phyloP scores from a whole-genome alignment of 768 basidiomycete genomes.

The Xanthoconium stramineum region DNA sequence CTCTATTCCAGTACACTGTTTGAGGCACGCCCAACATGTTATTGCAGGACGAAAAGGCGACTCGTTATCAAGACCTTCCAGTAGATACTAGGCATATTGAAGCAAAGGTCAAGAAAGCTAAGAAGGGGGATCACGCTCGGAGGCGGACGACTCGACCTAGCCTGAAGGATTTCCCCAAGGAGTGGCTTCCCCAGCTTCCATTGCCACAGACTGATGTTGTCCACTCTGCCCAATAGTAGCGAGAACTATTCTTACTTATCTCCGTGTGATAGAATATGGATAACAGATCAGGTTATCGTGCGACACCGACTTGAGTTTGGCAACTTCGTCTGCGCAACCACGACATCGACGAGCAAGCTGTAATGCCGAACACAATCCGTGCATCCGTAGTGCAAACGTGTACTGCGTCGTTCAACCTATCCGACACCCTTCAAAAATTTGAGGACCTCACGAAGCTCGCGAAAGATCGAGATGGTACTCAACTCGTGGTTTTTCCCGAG shows the following conservation, averaged over 20 bases:
- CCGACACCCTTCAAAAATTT: slow-evolving; percentile 48
- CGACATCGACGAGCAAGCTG: background rate
- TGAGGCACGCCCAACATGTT: slow-evolving; percentile 12
- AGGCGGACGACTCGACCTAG: slow-evolving; percentile 58
- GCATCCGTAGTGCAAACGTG: slow-evolving; percentile 55
- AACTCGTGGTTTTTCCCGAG: slow-evolving; percentile 56
- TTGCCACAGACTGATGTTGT: slow-evolving; percentile 1
- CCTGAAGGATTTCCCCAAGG: slow-evolving; percentile 76
- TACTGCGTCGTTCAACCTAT: slow-evolving; percentile 43
- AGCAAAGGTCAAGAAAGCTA: slow-evolving; percentile 68
- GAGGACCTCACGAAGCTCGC: slow-evolving; percentile 44
- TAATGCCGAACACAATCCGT: slow-evolving; percentile 35
- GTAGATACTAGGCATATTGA: slow-evolving; percentile 80
- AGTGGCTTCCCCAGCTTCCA: slow-evolving; percentile 63
- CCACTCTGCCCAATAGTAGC: slow-evolving; percentile 10
- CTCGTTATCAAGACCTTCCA: slow-evolving; percentile 59
- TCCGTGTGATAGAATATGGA: background rate
- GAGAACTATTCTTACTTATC: slow-evolving; percentile 2
- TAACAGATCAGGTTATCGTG: slow-evolving; percentile 2
- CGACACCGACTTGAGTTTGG: background rate
- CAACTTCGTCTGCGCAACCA: background rate
- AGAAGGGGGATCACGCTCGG: slow-evolving; percentile 65
- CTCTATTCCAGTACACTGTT: background rate
- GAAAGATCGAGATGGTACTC: slow-evolving; percentile 43
- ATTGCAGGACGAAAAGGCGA: slow-evolving; percentile 34